Conservation (phyloP, 2,329 filamentous ascomycete genomes). For the Microcyclospora pomicola region DNA sequence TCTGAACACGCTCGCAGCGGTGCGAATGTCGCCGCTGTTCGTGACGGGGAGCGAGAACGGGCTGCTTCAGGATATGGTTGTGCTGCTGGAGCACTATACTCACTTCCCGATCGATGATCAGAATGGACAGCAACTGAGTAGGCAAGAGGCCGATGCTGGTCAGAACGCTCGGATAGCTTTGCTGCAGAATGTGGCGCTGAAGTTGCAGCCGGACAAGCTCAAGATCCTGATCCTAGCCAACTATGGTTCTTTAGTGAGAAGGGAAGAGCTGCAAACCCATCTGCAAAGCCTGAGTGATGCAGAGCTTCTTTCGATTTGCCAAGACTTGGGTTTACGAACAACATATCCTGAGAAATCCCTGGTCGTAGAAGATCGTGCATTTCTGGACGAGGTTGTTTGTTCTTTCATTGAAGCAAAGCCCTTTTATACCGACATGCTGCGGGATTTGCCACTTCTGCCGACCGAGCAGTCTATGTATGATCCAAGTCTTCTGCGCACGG, state of each 20-base stretch:
- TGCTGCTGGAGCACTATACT: conserved; percentile 73
- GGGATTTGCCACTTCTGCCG: conserved; percentile 61
- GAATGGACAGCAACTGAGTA: conserved; percentile 61
- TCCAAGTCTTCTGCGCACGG: conserved; percentile 60
- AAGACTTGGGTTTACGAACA: conserved; percentile 62
- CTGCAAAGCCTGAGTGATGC: conserved; percentile 58
- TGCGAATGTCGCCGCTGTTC: conserved; percentile 66
- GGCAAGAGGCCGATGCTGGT: conserved; percentile 59
- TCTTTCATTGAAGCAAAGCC: conserved; percentile 61
- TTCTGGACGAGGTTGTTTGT: conserved; percentile 59
- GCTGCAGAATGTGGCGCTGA: conserved; percentile 65
- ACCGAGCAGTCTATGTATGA: conserved; percentile 77
- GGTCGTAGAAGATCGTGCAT: conserved; percentile 48
- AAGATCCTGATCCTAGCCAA: conserved; percentile 88
- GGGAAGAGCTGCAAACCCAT: conserved; percentile 63
- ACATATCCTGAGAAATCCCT: conserved; percentile 60
- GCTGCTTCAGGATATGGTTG: conserved; percentile 66
- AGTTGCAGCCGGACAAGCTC: conserved; percentile 76
- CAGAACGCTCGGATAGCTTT: conserved; percentile 67
- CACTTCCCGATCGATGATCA: conserved; percentile 87
- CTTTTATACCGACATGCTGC: conserved; percentile 69
- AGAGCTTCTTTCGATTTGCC: conserved; percentile 57
- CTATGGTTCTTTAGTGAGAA: conserved; percentile 72
- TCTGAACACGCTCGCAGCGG: conserved; percentile 64
- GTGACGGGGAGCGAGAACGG: conserved; percentile 54